A percentile compares a stretch with the other conserved stretches of the same genome.
Evolutionary conservation across 116 monocot genomes (phyloP).

Genomic region (Posidonia oceanica): DNA sequence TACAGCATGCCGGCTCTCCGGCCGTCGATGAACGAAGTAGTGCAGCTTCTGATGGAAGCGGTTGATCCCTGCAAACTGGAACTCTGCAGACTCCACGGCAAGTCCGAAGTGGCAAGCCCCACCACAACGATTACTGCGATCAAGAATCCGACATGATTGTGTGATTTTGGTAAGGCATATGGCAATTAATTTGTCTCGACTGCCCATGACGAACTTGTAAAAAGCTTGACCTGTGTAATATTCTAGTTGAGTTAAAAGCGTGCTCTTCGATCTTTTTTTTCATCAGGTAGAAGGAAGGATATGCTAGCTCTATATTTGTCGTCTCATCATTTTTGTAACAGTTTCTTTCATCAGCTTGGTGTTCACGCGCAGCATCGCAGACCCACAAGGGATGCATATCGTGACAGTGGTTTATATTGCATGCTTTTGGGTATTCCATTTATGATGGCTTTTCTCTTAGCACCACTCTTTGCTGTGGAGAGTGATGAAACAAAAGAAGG

Average conservation of each 20-base stretch:
- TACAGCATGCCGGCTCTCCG: conserved; percentile 46
- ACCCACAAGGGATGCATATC: background rate
- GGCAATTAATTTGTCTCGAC: background rate
- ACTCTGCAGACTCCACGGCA: background rate
- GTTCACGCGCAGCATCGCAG: background rate
- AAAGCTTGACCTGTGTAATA: too few species aligned
- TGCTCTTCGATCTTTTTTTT: too few species aligned
- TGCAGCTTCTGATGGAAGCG: conserved; percentile 61
- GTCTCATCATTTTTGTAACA: background rate
- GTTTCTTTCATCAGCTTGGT: background rate
- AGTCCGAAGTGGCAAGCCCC: background rate
- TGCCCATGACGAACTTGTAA: too few species aligned
- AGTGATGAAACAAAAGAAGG: too few species aligned
- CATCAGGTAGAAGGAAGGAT: too few species aligned
- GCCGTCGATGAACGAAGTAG: conserved; percentile 86
- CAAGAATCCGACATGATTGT: background rate
- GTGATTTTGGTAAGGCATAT: background rate
- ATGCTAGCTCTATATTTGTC: background rate
- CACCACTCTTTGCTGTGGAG: too few species aligned
- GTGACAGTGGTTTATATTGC: too few species aligned
- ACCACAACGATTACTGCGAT: background rate
- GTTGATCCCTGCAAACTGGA: conserved; percentile 17
- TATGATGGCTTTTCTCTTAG: too few species aligned
- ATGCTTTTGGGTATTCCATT: too few species aligned
- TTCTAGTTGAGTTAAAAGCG: too few species aligned